Conservation (phyloP, 2,329 filamentous ascomycete species). For the Diplodia corticola region DNA sequence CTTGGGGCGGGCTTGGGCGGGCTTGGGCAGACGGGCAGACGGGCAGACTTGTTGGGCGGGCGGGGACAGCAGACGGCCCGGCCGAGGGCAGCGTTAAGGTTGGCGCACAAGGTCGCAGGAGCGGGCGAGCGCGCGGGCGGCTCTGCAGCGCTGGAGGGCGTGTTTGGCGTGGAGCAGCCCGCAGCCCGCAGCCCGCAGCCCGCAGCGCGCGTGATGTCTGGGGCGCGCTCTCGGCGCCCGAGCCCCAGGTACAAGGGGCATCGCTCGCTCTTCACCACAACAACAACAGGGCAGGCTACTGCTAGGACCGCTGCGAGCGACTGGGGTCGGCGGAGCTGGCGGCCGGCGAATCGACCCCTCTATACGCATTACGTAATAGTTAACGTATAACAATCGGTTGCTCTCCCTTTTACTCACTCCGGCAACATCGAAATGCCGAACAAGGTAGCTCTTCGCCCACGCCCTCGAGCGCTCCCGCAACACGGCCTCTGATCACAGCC, state of each 20-base stretch:
- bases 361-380: background rate
- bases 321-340: background rate
- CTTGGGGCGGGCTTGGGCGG: too few relatives aligned
- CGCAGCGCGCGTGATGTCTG: constrained; percentile 6
- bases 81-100: constrained; percentile 8
- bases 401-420: background rate
- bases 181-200: background rate
- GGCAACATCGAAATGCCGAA: constrained; percentile 14
- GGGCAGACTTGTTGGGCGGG: too few relatives aligned
- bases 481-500: constrained; percentile 15
- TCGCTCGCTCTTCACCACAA: constrained; percentile 10
- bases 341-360: background rate
- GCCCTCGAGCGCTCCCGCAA: background rate
- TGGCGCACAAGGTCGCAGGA: constrained; percentile 7
- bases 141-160: background rate
- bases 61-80: constrained; percentile 14
- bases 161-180: background rate
- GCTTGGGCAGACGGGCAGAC: too few relatives aligned
- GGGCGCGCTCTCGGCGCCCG: constrained; percentile 8
- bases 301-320: background rate
- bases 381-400: background rate
- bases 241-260: constrained; percentile 9
- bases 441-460: constrained; percentile 2
- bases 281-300: background rate
- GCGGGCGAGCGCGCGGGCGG: background rate